Evolutionary conservation across 2,329 filamentous ascomycete species (phyloP), one percentile per base, ranked within the genome.

Genomic region (Ophidiomyces ophidiicola): DNA sequence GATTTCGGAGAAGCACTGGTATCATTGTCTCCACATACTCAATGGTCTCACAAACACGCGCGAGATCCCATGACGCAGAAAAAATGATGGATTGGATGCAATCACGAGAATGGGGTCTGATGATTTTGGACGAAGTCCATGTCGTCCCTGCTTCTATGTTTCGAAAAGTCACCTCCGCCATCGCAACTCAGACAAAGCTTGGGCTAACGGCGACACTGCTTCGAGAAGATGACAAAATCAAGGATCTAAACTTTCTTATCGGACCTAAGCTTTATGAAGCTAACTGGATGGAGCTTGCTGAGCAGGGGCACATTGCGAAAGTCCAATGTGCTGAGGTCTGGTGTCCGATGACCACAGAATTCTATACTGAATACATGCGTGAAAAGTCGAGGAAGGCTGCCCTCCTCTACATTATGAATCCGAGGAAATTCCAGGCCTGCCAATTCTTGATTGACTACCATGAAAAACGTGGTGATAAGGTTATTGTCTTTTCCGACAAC

Each of bases 391-490:
- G 77, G 45, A 81, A 81, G 57, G 69, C 74, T 23, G 70, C 72
- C 6, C 60, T 84, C 5, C 73, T 96, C 2, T 94, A 90, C 52
- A 92, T 92, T 48, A 96, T 98, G 87, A 98, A 98, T 53, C 90
- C 90, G 1, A 74, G 80, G 49, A 98, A 98, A 61, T 94, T 94
- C 58, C 90, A 96, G 60, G 87, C 88, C 0, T 94, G 86, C 52
- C 88, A 98, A 57, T 96, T 90, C 55, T 71, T 98, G n/a, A 96
- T 98, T 56, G 83, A 96, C 58, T 96, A 93, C 55, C 90, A 98
- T 60, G 88, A 96, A 61, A 79, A 78, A 40, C 76, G 90, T 44
- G 88, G 90, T 21, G 90, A 96, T 66, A 96, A 96, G 62, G 86
- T 96, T 50, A 96, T 96, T 47, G 88, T 98, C 30, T 96, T 96